Percentiles rank a stretch among this genome's conserved stretches.
These are phyloP conservation scores for Colletotrichum lupini DNA, from an alignment of 2,329 filamentous ascomycete genomes.

Conservation along the genomic window DNA sequence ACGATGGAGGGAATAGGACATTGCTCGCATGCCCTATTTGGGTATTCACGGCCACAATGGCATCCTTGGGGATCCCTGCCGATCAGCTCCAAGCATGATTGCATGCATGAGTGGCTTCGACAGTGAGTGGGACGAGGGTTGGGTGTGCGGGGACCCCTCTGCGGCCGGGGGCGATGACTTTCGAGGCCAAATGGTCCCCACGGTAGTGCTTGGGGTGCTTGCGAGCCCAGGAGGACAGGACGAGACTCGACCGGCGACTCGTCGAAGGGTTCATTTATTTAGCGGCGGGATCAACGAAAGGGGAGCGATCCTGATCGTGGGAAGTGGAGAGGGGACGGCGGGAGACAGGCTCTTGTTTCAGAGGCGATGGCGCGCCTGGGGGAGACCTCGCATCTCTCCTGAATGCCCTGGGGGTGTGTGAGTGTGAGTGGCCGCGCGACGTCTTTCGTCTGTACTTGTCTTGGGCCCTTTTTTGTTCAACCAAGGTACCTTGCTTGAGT, in stretches of 20 bases:
- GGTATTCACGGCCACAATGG: constrained; percentile 12
- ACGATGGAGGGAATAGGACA: constrained; percentile 5
- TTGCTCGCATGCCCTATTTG: constrained; percentile 19
- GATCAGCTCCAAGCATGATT: constrained; percentile 33
- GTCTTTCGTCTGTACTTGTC: constrained; percentile 28
- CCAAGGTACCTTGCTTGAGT: neutral
- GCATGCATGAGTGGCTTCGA: constrained; percentile 34
- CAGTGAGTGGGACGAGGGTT: constrained; percentile 30
- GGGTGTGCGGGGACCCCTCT: constrained; percentile 11
- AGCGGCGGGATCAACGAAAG: constrained; percentile 29
- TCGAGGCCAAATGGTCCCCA: neutral
- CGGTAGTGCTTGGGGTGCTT: neutral
- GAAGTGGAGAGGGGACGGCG: constrained; percentile 23
- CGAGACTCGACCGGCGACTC: constrained; percentile 16
- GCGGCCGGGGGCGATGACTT: neutral
- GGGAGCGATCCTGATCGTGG: constrained; percentile 26
- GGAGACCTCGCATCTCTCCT: constrained; percentile 22
- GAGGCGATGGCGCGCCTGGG: constrained; percentile 26
- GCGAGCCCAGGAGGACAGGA: neutral
- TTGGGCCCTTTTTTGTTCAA: neutral
- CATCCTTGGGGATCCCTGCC: constrained; percentile 31
- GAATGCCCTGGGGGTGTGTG: neutral
- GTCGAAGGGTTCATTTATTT: constrained; percentile 6
- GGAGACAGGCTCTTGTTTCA: constrained; percentile 35
- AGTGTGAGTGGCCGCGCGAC: constrained; percentile 16